Evolutionary conservation across 2,329 filamentous ascomycete genomes (phyloP).

Genomic region (Zalaria sp.): DNA sequence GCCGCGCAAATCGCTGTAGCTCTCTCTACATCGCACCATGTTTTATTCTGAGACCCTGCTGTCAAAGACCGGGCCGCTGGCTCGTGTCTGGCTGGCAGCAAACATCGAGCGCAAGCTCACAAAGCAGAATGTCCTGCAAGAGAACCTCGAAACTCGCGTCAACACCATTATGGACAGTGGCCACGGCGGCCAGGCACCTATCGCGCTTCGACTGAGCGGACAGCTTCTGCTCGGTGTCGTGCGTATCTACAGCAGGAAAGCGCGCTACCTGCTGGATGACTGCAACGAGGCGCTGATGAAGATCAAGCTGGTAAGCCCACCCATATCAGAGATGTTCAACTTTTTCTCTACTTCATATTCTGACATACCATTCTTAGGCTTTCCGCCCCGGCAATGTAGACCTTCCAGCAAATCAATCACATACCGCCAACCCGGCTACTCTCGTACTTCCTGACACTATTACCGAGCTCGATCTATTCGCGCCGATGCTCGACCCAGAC

Average conservation of each 20-base stretch:
- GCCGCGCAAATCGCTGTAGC: neutral
- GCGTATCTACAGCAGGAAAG: constrained; percentile 93
- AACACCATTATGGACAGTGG: constrained; percentile 86
- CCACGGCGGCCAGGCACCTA: constrained; percentile 79
- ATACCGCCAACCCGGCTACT: constrained; percentile 69
- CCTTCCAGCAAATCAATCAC: constrained; percentile 63
- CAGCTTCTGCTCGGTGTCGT: constrained; percentile 92
- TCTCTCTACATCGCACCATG: constrained; percentile 39
- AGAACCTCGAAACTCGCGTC: constrained; percentile 88
- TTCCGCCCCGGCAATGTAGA: constrained; percentile 96
- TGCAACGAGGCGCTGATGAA: constrained; percentile 96
- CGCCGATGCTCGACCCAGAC: constrained; percentile 63
- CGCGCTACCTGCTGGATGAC: constrained; percentile 88
- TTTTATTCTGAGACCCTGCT: constrained; percentile 96
- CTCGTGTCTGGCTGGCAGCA: constrained; percentile 94
- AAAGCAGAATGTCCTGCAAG: constrained; percentile 89
- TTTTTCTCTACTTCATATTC: neutral
- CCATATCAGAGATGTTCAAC: neutral
- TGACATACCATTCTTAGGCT: constrained; percentile 42
- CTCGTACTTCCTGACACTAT: constrained; percentile 84
- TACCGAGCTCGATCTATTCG: constrained; percentile 82
- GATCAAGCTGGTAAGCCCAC: constrained; percentile 78
- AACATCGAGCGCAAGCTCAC: constrained; percentile 97
- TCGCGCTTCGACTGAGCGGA: constrained; percentile 85
- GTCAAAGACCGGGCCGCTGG: constrained; percentile 91